phyloP scores from a whole-genome alignment of 257 asterid species.

The Ophiorrhiza pumila region DNA sequence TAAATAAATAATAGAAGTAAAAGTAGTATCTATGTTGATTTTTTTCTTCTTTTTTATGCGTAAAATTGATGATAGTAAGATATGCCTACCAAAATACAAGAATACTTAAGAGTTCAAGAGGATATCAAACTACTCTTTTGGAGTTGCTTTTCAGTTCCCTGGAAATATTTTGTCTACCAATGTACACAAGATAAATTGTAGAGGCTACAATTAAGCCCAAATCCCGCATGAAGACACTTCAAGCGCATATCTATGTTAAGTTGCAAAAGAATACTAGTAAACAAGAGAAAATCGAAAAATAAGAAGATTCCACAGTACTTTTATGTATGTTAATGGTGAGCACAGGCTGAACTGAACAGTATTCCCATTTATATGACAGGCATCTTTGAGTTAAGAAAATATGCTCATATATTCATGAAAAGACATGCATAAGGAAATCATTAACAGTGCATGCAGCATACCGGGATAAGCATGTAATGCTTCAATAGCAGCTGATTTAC shows the following conservation, averaged over 20 bases:
- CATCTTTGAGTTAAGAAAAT: background rate
- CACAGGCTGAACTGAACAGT: background rate
- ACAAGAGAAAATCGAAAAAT: background rate
- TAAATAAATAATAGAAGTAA: background rate
- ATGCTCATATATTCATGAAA: background rate
- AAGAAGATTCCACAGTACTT: background rate
- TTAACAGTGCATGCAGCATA: conserved; percentile 23
- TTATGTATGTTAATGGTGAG: background rate
- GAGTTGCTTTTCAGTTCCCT: background rate
- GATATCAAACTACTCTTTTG: background rate
- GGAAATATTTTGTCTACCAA: background rate
- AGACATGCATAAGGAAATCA: conserved; percentile 4
- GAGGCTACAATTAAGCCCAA: background rate
- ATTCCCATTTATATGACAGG: background rate
- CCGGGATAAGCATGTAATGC: conserved; percentile 94
- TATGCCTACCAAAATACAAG: background rate
- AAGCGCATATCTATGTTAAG: background rate
- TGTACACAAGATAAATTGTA: background rate
- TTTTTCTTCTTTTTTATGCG: background rate
- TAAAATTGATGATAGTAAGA: background rate
- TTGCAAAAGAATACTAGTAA: background rate
- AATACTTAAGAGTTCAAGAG: background rate
- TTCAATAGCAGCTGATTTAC: conserved; percentile 76
- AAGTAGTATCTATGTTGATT: no score
- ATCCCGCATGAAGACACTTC: background rate